Conservation (phyloP, 1,139 yeast genomes). For the Nadsonia starkeyi-henricii region DNA sequence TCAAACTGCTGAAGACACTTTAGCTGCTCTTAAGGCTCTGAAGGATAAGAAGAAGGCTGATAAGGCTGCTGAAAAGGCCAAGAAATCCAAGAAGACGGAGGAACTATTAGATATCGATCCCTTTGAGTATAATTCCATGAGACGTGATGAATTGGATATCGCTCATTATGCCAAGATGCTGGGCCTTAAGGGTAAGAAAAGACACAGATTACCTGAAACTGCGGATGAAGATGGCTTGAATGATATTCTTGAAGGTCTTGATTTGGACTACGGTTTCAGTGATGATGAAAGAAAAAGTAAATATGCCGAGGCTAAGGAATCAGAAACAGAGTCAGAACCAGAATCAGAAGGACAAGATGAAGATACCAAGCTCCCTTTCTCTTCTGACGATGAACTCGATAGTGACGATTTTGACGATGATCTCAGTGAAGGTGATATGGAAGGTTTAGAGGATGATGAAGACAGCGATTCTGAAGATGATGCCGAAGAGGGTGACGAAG, state of each 20-base stretch:
- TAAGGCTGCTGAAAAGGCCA: constrained; percentile 4
- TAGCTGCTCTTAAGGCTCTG: constrained; percentile 13
- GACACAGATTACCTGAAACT: constrained; percentile 32
- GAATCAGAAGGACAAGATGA: constrained; percentile 14
- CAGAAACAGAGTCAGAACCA: constrained; percentile 12
- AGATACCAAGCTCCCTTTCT: constrained; percentile 21
- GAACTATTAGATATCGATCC: constrained; percentile 11
- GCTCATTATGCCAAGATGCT: constrained; percentile 71
- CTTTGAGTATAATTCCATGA: constrained; percentile 27
- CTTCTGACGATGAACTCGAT: constrained; percentile 35
- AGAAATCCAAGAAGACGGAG: constrained; percentile 10
- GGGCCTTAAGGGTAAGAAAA: constrained; percentile 46
- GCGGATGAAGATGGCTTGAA: constrained; percentile 47
- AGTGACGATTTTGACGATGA: constrained; percentile 30
- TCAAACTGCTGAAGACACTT: constrained; percentile 26
- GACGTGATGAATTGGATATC: constrained; percentile 65
- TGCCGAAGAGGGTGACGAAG: constrained; percentile 26
- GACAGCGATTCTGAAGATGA: constrained; percentile 20
- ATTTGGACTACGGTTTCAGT: constrained; percentile 36
- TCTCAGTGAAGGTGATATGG: constrained; percentile 11
- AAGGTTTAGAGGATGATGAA: constrained; percentile 16
- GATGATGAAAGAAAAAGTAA: constrained; percentile 20
- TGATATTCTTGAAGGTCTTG: constrained; percentile 66
- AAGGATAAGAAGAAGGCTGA: constrained; percentile 11
- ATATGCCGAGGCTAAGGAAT: constrained; percentile 10